These are phyloP conservation scores for Dicorynia guianensis DNA, from an alignment of 306 rosid species.

Conservation along the genomic window DNA sequence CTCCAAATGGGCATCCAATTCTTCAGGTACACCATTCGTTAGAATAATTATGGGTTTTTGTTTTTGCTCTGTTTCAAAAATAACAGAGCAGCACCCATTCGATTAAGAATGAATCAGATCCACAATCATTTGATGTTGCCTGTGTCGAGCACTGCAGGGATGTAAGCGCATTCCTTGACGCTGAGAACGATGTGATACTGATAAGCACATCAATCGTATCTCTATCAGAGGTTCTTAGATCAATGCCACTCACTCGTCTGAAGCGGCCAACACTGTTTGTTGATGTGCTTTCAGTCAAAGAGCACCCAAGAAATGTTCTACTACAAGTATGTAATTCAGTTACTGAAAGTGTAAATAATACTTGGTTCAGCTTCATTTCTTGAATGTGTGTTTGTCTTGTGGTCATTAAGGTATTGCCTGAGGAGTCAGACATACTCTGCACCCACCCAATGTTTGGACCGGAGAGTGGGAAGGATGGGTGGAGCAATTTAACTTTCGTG, in stretches of 20 bases:
- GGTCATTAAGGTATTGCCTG: constrained; percentile 53
- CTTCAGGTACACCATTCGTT: constrained; percentile 45
- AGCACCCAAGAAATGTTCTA: constrained; percentile 63
- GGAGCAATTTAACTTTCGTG: constrained; percentile 63
- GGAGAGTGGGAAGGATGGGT: constrained; percentile 65
- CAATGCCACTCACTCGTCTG: constrained; percentile 59
- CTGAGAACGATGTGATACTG: constrained; percentile 51
- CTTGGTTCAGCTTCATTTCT: not conserved
- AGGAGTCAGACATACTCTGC: constrained; percentile 63
- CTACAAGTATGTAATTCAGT: constrained; percentile 39
- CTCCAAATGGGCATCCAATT: constrained; percentile 53
- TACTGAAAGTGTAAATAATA: too few relatives aligned
- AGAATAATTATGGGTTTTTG: too few relatives aligned
- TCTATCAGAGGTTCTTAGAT: constrained; percentile 51
- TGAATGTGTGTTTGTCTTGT: not conserved
- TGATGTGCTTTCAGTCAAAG: constrained; percentile 80
- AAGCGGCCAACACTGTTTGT: constrained; percentile 57
- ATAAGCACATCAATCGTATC: constrained; percentile 71
- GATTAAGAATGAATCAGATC: not conserved
- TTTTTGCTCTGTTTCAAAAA: too few relatives aligned
- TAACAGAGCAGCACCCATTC: not conserved
- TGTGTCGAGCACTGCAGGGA: constrained; percentile 38
- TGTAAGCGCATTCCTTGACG: constrained; percentile 8
- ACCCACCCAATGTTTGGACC: constrained; percentile 84
- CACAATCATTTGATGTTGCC: constrained; percentile 4